A percentile compares a stretch with the other conserved stretches of the same genome.
Conservation (phyloP, 23 red algal species). For the Gracilaria gracilis region DNA sequence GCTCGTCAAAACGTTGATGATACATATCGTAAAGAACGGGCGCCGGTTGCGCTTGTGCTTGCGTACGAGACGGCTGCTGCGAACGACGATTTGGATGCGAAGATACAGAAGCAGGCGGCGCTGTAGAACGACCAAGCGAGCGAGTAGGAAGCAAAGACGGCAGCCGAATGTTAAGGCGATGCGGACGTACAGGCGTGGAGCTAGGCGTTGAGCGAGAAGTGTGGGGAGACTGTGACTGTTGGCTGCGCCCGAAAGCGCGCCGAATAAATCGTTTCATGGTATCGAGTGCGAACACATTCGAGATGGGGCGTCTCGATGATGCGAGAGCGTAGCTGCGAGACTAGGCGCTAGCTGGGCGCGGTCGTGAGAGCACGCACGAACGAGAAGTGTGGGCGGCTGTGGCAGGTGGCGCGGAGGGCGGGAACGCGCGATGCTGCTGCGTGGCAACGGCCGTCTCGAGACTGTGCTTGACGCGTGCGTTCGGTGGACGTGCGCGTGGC, state of each 20-base stretch:
- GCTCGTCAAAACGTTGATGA: conserved; percentile 11
- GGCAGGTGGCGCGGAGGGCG: background rate
- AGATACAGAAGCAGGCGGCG: background rate
- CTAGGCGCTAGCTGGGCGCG: background rate
- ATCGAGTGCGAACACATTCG: conserved; percentile 2
- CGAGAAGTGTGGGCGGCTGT: background rate
- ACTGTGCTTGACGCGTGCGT: background rate
- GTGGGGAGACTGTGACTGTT: background rate
- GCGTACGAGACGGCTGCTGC: background rate
- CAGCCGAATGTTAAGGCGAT: conserved; percentile 6
- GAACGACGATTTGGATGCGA: background rate
- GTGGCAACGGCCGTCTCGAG: background rate
- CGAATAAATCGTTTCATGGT: conserved; percentile 25
- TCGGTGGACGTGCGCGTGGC: background rate
- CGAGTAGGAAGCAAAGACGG: conserved; percentile 1
- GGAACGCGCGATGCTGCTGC: background rate
- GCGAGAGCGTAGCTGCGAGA: background rate
- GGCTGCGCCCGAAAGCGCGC: conserved; percentile 12
- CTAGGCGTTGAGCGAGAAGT: background rate
- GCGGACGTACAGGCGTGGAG: background rate
- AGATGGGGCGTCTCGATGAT: background rate
- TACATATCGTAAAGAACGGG: conserved; percentile 70
- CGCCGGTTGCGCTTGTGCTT: background rate
- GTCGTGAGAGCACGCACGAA: background rate
- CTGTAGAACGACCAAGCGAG: background rate